These are phyloP conservation scores for Spathaspora arborariae DNA, from an alignment of 805 yeast genomes.

Conservation along the genomic window DNA sequence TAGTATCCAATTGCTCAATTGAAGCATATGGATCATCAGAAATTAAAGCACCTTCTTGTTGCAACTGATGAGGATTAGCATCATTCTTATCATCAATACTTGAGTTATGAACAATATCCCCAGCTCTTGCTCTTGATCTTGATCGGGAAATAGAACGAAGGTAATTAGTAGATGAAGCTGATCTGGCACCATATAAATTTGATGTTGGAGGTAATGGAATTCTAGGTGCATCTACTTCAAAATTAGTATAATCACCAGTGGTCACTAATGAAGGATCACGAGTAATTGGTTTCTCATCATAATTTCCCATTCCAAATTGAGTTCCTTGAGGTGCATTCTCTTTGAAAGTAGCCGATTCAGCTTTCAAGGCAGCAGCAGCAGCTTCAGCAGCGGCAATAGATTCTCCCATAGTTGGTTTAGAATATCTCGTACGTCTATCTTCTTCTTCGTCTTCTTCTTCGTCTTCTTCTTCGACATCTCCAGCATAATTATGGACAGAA, in stretches of 20 bases:
- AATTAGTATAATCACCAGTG: conserved; percentile 44
- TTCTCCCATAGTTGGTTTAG: conserved; percentile 43
- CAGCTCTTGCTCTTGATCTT: conserved; percentile 43
- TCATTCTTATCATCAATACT: conserved; percentile 25
- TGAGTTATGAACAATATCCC: conserved; percentile 10
- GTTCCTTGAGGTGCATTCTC: background rate
- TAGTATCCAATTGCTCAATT: conserved; percentile 46
- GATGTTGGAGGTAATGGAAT: conserved; percentile 9
- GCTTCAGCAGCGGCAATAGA: conserved; percentile 42
- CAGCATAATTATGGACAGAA: conserved; percentile 17
- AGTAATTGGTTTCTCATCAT: conserved; percentile 13
- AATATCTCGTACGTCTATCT: conserved; percentile 37
- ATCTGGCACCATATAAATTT: conserved; percentile 28
- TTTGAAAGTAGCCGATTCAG: background rate
- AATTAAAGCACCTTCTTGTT: conserved; percentile 54
- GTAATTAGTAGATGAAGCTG: conserved; percentile 48
- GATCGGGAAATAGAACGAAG: conserved; percentile 65
- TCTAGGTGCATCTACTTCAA: conserved; percentile 35
- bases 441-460: conserved; percentile 22
- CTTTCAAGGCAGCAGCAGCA: conserved; percentile 10
- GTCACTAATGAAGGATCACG: conserved; percentile 40
- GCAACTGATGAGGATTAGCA: conserved; percentile 37
- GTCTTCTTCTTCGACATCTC: conserved; percentile 18
- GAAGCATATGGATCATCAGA: conserved; percentile 47
- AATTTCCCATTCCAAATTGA: conserved; percentile 6